Evolutionary conservation across 306 rosid genomes (phyloP).

Genomic region (Lathyrus tuberosus): DNA sequence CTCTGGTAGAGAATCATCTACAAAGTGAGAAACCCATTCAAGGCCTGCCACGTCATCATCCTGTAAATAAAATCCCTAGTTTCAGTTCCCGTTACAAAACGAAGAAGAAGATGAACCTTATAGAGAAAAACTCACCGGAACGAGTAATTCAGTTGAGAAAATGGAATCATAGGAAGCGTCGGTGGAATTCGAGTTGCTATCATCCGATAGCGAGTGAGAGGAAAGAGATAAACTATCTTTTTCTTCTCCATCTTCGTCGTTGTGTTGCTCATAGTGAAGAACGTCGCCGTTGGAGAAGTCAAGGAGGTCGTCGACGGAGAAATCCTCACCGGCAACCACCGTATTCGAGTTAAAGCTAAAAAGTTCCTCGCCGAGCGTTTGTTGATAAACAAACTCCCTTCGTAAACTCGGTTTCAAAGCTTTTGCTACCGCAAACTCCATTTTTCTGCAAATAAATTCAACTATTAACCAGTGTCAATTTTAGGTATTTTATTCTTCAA

Average conservation of each 20-base stretch:
- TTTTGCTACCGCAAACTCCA: slow-evolving; percentile 67
- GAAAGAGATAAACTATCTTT: slow-evolving; percentile 51
- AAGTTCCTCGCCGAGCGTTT: slow-evolving; percentile 49
- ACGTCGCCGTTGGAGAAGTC: slow-evolving; percentile 66
- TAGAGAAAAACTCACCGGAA: slow-evolving; percentile 61
- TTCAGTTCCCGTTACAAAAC: not conserved
- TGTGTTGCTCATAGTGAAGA: slow-evolving; percentile 24
- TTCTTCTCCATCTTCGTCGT: slow-evolving; percentile 31
- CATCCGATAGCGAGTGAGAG: slow-evolving; percentile 44
- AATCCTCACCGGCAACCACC: slow-evolving; percentile 66
- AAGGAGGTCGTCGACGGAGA: slow-evolving; percentile 76
- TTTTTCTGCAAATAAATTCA: slow-evolving; percentile 53
- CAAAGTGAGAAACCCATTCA: slow-evolving; percentile 94
- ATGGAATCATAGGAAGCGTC: slow-evolving; percentile 51
- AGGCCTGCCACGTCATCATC: slow-evolving; percentile 75
- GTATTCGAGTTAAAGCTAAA: slow-evolving; percentile 40
- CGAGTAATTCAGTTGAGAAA: slow-evolving; percentile 61
- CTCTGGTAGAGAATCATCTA: slow-evolving; percentile 75
- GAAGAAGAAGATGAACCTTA: too few relatives aligned
- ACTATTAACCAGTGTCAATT: not conserved
- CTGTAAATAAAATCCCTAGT: slow-evolving; percentile 42
- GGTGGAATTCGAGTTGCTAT: slow-evolving; percentile 53
- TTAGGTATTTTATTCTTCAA: too few relatives aligned
- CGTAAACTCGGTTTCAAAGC: slow-evolving; percentile 79
- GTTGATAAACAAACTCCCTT: slow-evolving; percentile 57